A percentile compares a stretch with the other conserved stretches of the same genome.
Conservation (phyloP, 139 green algal genomes). For the Dunaliella sp. region DNA sequence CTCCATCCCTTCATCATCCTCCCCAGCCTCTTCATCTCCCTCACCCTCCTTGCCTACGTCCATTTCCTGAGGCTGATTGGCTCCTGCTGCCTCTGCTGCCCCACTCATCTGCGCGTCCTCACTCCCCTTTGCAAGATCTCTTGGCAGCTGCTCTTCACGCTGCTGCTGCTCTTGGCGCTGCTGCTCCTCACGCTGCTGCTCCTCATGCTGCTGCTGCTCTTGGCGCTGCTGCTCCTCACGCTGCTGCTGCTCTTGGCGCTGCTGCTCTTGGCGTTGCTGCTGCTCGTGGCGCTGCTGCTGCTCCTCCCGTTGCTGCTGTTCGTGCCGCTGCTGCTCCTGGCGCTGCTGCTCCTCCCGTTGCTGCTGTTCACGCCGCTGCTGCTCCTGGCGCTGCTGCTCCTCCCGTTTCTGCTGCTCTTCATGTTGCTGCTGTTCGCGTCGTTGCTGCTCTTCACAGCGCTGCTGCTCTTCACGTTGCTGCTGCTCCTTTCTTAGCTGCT, state of each 20-base stretch:
- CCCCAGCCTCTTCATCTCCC: not conserved
- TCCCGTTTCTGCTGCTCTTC: not conserved
- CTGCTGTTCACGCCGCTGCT: not conserved
- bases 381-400: not conserved
- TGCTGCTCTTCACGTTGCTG: not conserved
- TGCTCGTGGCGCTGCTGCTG: not conserved
- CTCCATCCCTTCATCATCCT: not conserved
- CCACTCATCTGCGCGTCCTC: not conserved
- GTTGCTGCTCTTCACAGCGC: not conserved
- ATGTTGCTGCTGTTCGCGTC: not conserved
- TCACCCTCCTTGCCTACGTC: not conserved
- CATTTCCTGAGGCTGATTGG: not conserved
- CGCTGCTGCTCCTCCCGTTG: not conserved
- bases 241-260: not conserved
- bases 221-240: not conserved
- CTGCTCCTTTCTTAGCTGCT: not conserved
- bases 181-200: not conserved
- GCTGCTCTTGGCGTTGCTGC: not conserved
- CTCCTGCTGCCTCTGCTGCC: not conserved
- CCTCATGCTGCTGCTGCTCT: not conserved
- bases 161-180: not conserved
- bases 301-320: not conserved
- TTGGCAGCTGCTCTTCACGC: not conserved
- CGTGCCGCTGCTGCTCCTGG: not conserved
- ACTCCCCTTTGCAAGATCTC: not conserved